Evolutionary conservation across 257 asterid species (phyloP).

Genomic region (Capsicum baccatum): DNA sequence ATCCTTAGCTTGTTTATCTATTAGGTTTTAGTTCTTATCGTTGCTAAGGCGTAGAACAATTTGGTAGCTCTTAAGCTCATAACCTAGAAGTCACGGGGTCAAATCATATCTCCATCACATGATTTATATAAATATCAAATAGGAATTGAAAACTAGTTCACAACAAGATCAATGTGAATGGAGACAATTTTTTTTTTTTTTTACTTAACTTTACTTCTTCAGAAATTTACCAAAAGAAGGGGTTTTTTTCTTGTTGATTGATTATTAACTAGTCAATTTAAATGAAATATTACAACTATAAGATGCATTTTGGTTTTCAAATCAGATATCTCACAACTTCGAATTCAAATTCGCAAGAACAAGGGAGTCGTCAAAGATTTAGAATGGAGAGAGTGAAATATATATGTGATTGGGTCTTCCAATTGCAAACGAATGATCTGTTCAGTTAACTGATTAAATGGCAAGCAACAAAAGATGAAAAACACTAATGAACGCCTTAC

Average conservation of each 20-base stretch:
- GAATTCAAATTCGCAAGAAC: neutral
- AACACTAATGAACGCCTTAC: neutral
- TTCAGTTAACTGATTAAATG: neutral
- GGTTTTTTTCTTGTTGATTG: neutral
- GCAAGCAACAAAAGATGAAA: neutral
- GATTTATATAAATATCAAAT: too few species aligned
- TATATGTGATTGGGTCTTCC: neutral
- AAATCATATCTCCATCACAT: neutral
- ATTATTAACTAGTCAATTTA: neutral
- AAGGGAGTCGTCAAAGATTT: neutral
- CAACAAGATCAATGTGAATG: neutral
- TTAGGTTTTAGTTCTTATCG: neutral
- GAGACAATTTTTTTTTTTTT: too few species aligned
- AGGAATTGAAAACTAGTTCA: too few species aligned
- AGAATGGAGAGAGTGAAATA: neutral
- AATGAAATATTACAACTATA: neutral
- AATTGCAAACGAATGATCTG: neutral
- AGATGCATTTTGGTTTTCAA: neutral
- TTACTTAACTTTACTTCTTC: neutral
- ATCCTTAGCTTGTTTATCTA: neutral
- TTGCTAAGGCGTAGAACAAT: neutral
- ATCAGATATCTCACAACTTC: neutral
- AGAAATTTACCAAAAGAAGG: too few species aligned
- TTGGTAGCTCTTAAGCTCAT: neutral
- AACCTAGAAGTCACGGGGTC: neutral